These are phyloP conservation scores for Purpureocillium takamizusanense DNA, from an alignment of 2,329 filamentous ascomycete genomes.

Conservation along the genomic window DNA sequence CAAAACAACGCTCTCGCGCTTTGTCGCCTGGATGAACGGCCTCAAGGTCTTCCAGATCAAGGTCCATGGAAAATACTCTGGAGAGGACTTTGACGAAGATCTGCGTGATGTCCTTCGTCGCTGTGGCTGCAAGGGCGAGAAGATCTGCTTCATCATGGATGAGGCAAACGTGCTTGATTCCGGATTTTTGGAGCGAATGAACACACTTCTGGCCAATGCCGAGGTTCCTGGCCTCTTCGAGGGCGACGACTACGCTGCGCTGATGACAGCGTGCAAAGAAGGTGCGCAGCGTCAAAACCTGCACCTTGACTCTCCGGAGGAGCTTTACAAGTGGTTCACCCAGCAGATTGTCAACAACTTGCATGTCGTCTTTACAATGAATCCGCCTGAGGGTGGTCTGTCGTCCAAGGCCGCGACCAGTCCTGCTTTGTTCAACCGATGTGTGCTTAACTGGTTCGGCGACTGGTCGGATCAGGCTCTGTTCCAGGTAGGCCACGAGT, in stretches of 20 bases:
- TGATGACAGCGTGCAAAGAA: conserved; percentile 99
- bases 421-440: conserved; percentile 97
- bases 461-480: conserved; percentile 99
- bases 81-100: conserved; percentile 98
- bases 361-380: conserved; percentile 99
- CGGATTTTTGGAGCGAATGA: conserved; percentile 98
- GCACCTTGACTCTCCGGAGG: conserved; percentile 92
- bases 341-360: conserved; percentile 98
- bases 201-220: conserved; percentile 96
- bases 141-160: conserved; percentile 99
- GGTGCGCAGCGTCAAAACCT: conserved; percentile 93
- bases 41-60: conserved; percentile 99
- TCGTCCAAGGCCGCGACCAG: conserved; percentile 95
- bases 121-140: conserved; percentile 95
- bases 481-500: conserved; percentile 92
- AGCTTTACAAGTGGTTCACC: conserved; percentile 99
- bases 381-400: conserved; percentile 89
- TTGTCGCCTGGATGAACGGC: conserved; percentile 99
- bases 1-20: conserved; percentile 95
- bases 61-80: conserved; percentile 96
- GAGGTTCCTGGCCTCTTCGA: conserved; percentile 98
- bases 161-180: conserved; percentile 98
- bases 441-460: conserved; percentile 98
- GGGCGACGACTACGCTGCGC: conserved; percentile 94
- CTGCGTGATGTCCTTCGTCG: conserved; percentile 85